Base-by-base conservation (phyloP, 139 green algal genomes). In the Chlamydomonas applanata region DNA sequence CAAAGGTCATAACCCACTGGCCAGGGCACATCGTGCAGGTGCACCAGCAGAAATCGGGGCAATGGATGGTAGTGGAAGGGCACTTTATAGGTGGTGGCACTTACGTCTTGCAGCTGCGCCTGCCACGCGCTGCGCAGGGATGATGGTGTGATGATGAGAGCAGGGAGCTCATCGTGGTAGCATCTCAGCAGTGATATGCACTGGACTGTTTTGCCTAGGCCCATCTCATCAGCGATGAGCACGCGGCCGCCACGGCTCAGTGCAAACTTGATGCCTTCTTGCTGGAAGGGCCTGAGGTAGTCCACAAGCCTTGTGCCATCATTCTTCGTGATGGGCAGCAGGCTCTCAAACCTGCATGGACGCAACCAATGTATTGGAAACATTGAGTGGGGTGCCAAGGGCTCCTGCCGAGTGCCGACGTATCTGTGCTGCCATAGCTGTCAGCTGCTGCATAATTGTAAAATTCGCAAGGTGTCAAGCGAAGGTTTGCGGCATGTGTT, bases 161-260 rank as follows among this genome's bases (percentile, higher is more conserved):
- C 86, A 0, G 92, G 92, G 89, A 90, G 95, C 71, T 95, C 88
- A 14, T 93, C 88, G 13, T 83, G 46, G 76, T 92, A 97, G 62
- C 81, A 89, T 45, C 69, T 75, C n/a, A 89, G 69, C 44, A 94
- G 44, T 20, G 83, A 85, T n/a, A 88, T 81, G 2, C 83, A 82
- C 60, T 92, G 84, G 3, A 85, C 53, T 19, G 63, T 67, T 34
- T 75, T 69, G 65, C 56, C 56, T 30, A 80, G 56, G 1, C 65
- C 64, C 65, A 80, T 72, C 73, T 73, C 62, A 25, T 73, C 84
- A 36, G 85, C 91, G 7, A 97, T 83, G 53, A 97, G 84, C 20
- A 86, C 84, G 19, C 91, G 67, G 3, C 92, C 92, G 16, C 91
- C 92, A 0, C 74, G 79, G 5, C 64, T 53, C 35, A 97, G 85